These are phyloP conservation scores for Globomyces sp. DNA, from an alignment of 371 early-diverging fungal genomes.

Conservation along the genomic window DNA sequence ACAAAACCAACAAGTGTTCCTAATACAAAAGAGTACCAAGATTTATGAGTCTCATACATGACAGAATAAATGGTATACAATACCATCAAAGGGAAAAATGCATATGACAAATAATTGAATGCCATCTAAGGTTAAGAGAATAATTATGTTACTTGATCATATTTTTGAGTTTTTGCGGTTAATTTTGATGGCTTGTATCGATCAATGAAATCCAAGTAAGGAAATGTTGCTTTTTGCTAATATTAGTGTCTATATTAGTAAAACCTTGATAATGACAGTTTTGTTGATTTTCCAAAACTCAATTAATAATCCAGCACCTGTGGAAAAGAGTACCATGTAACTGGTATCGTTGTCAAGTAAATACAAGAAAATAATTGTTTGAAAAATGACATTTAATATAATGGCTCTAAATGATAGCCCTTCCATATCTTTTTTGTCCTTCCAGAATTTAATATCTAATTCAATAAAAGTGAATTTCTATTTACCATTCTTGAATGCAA, in stretches of 20 bases:
- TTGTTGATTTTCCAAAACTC: conserved; percentile 87
- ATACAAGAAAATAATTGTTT: conserved; percentile 84
- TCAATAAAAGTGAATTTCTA: background rate
- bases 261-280: conserved; percentile 65
- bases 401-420: conserved; percentile 87
- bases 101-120: conserved; percentile 78
- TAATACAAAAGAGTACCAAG: conserved; percentile 90
- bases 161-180: conserved; percentile 77
- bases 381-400: conserved; percentile 78
- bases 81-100: conserved; percentile 74
- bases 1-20: conserved; percentile 81
- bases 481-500: conserved; percentile 92
- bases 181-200: conserved; percentile 57
- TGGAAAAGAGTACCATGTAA: conserved; percentile 82
- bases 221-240: conserved; percentile 38
- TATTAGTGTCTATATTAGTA: conserved; percentile 20
- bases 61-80: conserved; percentile 85
- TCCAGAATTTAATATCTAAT: conserved; percentile 89
- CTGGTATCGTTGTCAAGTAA: conserved; percentile 89
- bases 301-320: conserved; percentile 75
- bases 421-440: conserved; percentile 70
- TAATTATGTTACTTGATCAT: conserved; percentile 55
- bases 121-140: conserved; percentile 51
- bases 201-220: conserved; percentile 44
- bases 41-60: conserved; percentile 81